Percentiles rank a stretch among this genome's conserved stretches.
These are phyloP conservation scores for Nannochloropsis granulata DNA, from an alignment of 108 stramenopile genomes.

Conservation along the genomic window DNA sequence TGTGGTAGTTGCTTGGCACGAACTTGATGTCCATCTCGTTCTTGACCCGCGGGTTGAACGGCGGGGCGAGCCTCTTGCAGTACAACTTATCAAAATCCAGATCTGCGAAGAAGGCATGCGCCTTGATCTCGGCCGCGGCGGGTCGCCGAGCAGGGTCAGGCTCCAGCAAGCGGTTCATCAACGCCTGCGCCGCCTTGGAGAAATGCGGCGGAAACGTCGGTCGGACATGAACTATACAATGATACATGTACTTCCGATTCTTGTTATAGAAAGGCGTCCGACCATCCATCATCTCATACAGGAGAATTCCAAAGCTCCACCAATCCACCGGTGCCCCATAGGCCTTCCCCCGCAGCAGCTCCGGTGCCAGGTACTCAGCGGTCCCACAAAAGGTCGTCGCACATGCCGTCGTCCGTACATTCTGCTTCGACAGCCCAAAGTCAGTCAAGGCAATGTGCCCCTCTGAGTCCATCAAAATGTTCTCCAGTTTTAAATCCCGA, in stretches of 20 bases:
- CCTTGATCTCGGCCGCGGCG: conserved; percentile 74
- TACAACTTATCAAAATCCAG: conserved; percentile 66
- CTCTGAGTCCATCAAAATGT: conserved; percentile 41
- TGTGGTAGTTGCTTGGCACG: neutral
- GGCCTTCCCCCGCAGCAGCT: conserved; percentile 24
- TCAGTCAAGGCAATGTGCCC: conserved; percentile 45
- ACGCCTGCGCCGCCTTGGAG: conserved; percentile 1
- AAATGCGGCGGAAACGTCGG: conserved; percentile 25
- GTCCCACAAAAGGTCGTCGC: conserved; percentile 38
- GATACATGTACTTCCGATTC: conserved; percentile 37
- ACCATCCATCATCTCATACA: conserved; percentile 35
- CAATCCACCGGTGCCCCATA: conserved; percentile 34
- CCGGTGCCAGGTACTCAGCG: conserved; percentile 38
- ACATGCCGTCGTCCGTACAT: conserved; percentile 9
- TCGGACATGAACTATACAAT: conserved; percentile 19
- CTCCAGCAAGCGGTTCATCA: conserved; percentile 50
- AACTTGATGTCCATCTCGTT: conserved; percentile 56
- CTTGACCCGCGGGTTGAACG: conserved; percentile 67
- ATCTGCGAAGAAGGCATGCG: conserved; percentile 62
- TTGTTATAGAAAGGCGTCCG: conserved; percentile 38
- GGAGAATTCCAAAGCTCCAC: conserved; percentile 37
- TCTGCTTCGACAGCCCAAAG: conserved; percentile 43
- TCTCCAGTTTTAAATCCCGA: conserved; percentile 45
- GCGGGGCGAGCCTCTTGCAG: conserved; percentile 55
- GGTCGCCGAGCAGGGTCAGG: conserved; percentile 61